Base-by-base conservation (phyloP, 2,329 filamentous ascomycete genomes). In the Atkinsonella texensis region DNA sequence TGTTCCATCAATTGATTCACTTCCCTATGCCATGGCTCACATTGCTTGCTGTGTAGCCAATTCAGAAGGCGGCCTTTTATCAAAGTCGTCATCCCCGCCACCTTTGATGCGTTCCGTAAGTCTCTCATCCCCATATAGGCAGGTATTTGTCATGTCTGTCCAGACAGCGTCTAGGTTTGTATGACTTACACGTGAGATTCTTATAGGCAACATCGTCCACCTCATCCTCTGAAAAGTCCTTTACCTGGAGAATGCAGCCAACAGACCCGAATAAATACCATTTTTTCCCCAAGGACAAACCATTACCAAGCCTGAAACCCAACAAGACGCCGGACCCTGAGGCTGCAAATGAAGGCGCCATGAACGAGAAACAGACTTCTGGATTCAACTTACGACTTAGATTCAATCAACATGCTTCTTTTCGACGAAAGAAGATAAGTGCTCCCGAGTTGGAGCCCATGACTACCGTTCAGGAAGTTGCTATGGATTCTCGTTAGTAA, bases 401-500 rank as follows among this genome's bases (percentile, higher is more conserved):
- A 52, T 70, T 79, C 60, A 82, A 79, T 62, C 77, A 81, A 58
- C 74, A 77, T 60, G 77, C 73, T 56, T 66, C 80, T 52, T 72
- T 67, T 48, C 71, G 80, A 55, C 74, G 81, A 58, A 75, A 81
- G 56, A 85, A 85, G 61, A 70, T 79, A 58, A 84, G 77, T 64
- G 76, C 83, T 13, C 77, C 80, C 10, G 83, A 85, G 55, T 65
- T 84, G 47, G 81, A 79, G 2, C 80, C 79, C 35, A 83, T 84
- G 81, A 83, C 81, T 5, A 84, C 81, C 1, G 81, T 85, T 13
- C 80, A 84, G 56, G 82, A 85, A 61, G 67, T 76, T 47, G 65
- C 79, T 49, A 84, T 85, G 80, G 83, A 86, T 66, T 85, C 83
- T 59, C 83, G 83, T 86, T 71, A 70, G 82, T 71, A 49, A 31